These are phyloP conservation scores for Ceratocystis albifundus DNA, from an alignment of 2,329 filamentous ascomycete genomes.

Conservation along the genomic window DNA sequence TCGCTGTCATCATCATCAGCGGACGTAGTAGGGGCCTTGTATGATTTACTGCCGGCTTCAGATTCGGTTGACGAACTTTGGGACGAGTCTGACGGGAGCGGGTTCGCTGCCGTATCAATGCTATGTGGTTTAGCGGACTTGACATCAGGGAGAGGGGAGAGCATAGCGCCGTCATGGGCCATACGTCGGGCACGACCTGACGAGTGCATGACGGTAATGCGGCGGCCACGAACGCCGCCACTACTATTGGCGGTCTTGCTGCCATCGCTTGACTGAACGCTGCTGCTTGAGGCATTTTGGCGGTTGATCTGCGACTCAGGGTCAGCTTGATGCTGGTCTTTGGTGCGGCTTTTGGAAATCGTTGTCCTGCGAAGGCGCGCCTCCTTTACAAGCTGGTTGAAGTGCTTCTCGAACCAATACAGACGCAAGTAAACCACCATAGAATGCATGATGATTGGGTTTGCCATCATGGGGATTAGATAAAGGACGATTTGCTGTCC, in stretches of 20 bases:
- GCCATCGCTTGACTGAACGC: slow-evolving; percentile 2
- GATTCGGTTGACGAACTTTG: slow-evolving; percentile 12
- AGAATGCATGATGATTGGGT: slow-evolving; percentile 73
- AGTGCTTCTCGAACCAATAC: slow-evolving; percentile 97
- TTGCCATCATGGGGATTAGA: slow-evolving; percentile 59
- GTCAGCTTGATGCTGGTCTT: slow-evolving; percentile 29
- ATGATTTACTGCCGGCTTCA: slow-evolving; percentile 15
- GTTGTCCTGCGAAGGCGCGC: slow-evolving; percentile 54
- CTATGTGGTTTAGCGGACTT: slow-evolving; percentile 31
- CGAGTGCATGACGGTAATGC: slow-evolving; percentile 55
- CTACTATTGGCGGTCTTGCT: background rate
- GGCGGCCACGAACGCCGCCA: slow-evolving; percentile 50
- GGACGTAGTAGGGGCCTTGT: slow-evolving; percentile 14
- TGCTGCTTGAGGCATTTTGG: slow-evolving; percentile 21
- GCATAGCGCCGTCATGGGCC: slow-evolving; percentile 46
- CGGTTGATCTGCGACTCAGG: slow-evolving; percentile 22
- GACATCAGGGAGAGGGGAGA: slow-evolving; percentile 19
- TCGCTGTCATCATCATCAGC: slow-evolving; percentile 4
- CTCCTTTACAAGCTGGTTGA: slow-evolving; percentile 70
- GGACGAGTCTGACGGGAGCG: slow-evolving; percentile 16
- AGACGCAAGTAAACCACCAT: slow-evolving; percentile 83
- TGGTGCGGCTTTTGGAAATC: slow-evolving; percentile 42
- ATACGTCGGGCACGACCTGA: slow-evolving; percentile 44
- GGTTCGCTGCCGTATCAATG: slow-evolving; percentile 28
- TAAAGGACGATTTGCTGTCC: slow-evolving; percentile 67